Evolutionary conservation across 768 basidiomycete species (phyloP), one percentile per base, ranked within the genome.

Genomic region (Xerocomellus intermedius): DNA sequence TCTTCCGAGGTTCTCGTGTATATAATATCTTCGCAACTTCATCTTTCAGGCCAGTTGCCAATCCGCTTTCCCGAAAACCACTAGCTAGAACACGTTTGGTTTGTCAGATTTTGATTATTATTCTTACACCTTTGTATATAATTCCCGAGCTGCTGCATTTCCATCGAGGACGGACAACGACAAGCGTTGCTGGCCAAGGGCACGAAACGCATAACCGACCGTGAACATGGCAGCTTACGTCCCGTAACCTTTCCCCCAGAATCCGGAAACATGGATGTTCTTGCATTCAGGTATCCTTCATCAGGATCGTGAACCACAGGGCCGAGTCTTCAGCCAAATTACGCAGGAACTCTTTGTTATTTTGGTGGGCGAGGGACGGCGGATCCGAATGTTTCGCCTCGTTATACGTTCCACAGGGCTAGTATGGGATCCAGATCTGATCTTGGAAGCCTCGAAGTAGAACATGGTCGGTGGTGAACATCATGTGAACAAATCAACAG

Each of bases 51-150:
- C 54, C 57, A 54, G 42, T 56, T 60, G 0, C 61, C 60, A 33
- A 56, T 37, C 47, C 50, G 48, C 46, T 63, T 59, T 24, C 54
- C 35, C 28, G 48, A 10, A 21, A 30, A n/a, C n/a, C n/a, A n/a
- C n/a, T n/a, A n/a, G n/a, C n/a, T n/a, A n/a, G n/a, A n/a, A n/a
- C n/a, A n/a, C n/a, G n/a, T n/a, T n/a, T n/a, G n/a, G n/a, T n/a
- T n/a, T 4, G 7, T 38, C 19, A 51, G n/a, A 39, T 13, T 10
- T 43, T 8, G 8, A 4, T 22, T 8, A 4, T 22, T 8, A 21
- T 1, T 59, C 74, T 65, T 50, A 76, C 76, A 74, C 57, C 54
- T 71, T 72, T 45, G 66, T 63, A 44, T 74, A 76, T 32, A 75
- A 39, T 39, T 52, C 54, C 17, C 66, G 54, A 8, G 73, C 76